These are phyloP conservation scores for Datura wrightii DNA, from an alignment of 257 asterid genomes.

Conservation along the genomic window DNA sequence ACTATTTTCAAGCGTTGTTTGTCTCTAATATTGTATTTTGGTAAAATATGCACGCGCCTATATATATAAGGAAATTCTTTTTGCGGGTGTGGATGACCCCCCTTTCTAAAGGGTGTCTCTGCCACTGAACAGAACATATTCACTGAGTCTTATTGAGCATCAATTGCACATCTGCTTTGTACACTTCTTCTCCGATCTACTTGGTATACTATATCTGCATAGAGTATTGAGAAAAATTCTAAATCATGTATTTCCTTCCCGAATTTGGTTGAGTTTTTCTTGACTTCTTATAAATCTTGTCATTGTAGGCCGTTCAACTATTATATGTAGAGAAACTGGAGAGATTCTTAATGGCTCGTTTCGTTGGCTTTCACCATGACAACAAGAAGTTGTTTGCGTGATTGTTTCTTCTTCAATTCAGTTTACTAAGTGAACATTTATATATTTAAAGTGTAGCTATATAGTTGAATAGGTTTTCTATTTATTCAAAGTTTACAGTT, in stretches of 20 bases:
- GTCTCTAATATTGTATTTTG: background rate
- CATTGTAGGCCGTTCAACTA: constrained; percentile 24
- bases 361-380: constrained; percentile 19
- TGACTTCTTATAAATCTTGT: constrained; percentile 6
- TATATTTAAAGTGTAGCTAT: background rate
- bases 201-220: background rate
- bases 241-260: background rate
- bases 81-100: background rate
- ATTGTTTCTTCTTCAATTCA: background rate
- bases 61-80: background rate
- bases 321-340: background rate
- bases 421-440: background rate
- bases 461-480: background rate
- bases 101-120: background rate
- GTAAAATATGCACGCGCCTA: background rate
- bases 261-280: background rate
- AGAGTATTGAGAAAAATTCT: background rate
- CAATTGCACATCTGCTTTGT: background rate
- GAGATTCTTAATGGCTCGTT: constrained; percentile 10
- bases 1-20: background rate
- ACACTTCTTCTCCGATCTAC: background rate
- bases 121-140: background rate
- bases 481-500: background rate
- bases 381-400: background rate
- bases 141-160: background rate